Base-by-base conservation (phyloP, 495 filamentous ascomycete genomes). In the Penicillium soppii region DNA sequence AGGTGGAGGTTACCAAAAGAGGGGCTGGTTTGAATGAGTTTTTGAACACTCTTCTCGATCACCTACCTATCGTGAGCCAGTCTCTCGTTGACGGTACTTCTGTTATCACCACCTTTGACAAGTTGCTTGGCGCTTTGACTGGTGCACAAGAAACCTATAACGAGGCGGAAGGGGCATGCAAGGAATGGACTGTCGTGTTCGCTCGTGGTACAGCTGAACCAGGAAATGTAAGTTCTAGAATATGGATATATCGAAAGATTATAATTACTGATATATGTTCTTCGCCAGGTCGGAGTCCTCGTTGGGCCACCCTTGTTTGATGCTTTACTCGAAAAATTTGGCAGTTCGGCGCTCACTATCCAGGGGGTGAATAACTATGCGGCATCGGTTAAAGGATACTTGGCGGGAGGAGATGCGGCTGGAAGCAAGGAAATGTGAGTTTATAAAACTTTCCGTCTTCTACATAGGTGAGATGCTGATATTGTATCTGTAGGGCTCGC, bases 331-430 rank as follows among this genome's bases (percentile, higher is more conserved):
- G 29, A 32, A 3, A 5, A 32, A 12, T 32, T 32, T 32, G 73
- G 73, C 0, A 27, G 54, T 17, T 39, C 36, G 20, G 53, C 63
- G 12, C 45, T 75, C 8, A 69, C 65, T 19, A 66, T 72, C 19
- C 71, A 75, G 55, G 71, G 71, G 21, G 69, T 75, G 5, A 63
- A 70, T 17, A 50, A 57, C 27, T 73, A 73, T 41, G 43, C 63
- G 3, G 70, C 71, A 12, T 56, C 52, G 16, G 59, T 74, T 20
- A 51, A 42, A 22, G 68, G 71, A 1, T 71, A 68, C 45, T 50
- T 70, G 27, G 61, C 52, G n/a, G 70, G 70, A 23, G 69, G 70
- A 4, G 68, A 71, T 32, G 29, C 29, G 13, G 10, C 29, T 32
- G 29, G 29, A 32, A 32, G 29, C 29, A 32, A 7, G 3, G 29